Percentiles rank a stretch among this genome's conserved stretches.
Evolutionary conservation across 192 early-diverging fungal species (phyloP).

Genomic region (Powellomyces hirtus): DNA sequence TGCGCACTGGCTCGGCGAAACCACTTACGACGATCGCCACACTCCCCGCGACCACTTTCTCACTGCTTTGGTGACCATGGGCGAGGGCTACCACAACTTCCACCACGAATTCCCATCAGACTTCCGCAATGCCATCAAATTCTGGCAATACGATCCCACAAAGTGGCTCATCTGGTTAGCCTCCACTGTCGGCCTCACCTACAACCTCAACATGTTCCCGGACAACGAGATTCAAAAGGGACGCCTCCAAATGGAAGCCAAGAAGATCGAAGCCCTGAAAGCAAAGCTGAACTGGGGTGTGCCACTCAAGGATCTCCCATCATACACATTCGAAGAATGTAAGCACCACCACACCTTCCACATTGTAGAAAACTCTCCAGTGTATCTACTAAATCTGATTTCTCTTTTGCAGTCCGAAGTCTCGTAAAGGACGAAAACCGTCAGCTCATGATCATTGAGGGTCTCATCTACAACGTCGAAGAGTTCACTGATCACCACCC

Average conservation of each 20-base stretch:
- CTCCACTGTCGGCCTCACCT: constrained; percentile 44
- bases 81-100: constrained; percentile 67
- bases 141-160: constrained; percentile 54
- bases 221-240: constrained; percentile 50
- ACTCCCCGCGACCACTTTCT: constrained; percentile 58
- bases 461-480: constrained; percentile 76
- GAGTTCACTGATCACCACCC: constrained; percentile 86
- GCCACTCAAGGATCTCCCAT: constrained; percentile 66
- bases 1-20: constrained; percentile 52
- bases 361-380: no score
- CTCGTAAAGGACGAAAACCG: constrained; percentile 66
- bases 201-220: constrained; percentile 46
- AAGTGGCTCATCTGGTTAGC: constrained; percentile 52
- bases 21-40: constrained; percentile 67
- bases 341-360: no score
- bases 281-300: constrained; percentile 71
- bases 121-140: constrained; percentile 55
- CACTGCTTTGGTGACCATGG: constrained; percentile 49
- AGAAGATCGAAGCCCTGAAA: constrained; percentile 65
- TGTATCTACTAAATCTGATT: not conserved
- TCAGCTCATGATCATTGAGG: constrained; percentile 81
- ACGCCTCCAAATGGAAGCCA: constrained; percentile 73
- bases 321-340: constrained; percentile 40
- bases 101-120: constrained; percentile 65
- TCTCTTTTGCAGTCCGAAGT: constrained; percentile 43